Evolutionary conservation across 2,329 filamentous ascomycete species (phyloP), one percentile per base, ranked within the genome.

Genomic region (Fusarium hainanense): DNA sequence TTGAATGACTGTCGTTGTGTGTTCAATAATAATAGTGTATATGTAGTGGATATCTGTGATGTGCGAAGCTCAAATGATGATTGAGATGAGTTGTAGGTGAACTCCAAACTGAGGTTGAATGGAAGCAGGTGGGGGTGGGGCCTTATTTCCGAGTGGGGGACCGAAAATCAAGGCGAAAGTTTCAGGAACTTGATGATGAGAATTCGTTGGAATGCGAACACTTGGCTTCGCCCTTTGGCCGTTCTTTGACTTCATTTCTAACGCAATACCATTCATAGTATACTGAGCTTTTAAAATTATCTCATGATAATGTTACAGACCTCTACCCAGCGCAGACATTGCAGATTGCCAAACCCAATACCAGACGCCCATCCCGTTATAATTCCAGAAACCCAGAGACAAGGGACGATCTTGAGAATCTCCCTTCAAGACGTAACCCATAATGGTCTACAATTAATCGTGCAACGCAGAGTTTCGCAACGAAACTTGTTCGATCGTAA

Each of bases 41-140:
- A 32, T n/a, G 7, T 10, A 25, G 12, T 12, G 8, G 7, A 40
- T 40, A 16, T 18, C 37, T 60, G 42, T 20, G 25, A 9, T n/a
- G n/a, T 27, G 7, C 18, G 12, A 14, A 21, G 49, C n/a, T 30
- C 28, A 44, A 37, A 20, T 56, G 41, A 40, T 51, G 34, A 56
- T 32, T 16, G 47, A 54, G 51, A 60, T 34, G 47, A 47, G 57
- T 57, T 60, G 41, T 16, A 58, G 70, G 42, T 62, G 63, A 63
- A 59, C 57, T 70, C 42, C 34, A 44, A 58, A 59, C 63, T 59
- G 32, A 28, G 34, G 56, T 62, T 63, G 56, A 46, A 59, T 66
- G 52, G 52, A 44, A 41, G 46, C 41, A 59, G 60, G 63, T 68
- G 73, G 63, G 67, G 65, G 72, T 65, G 73, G 73, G 63, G 58